Conservation (phyloP, 1,284 basidiomycete species). For the Xerocomus amazonicus region DNA sequence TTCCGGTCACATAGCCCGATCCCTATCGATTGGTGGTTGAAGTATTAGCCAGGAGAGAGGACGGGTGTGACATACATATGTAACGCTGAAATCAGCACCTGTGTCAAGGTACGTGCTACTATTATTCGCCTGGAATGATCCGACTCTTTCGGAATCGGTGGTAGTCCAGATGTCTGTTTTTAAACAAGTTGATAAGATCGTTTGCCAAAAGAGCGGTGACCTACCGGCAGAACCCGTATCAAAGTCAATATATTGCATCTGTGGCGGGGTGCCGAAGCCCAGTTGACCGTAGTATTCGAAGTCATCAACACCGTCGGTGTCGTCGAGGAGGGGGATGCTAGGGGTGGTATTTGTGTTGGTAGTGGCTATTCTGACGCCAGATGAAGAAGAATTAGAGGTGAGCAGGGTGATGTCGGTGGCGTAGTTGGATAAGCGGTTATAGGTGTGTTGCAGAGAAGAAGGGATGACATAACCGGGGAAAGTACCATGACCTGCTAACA, state of each 20-base stretch:
- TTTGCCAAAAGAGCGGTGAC: background rate
- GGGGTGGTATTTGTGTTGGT: background rate
- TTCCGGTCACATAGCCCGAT: constrained; percentile 46
- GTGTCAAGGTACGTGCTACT: constrained; percentile 42
- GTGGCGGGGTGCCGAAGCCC: constrained; percentile 45
- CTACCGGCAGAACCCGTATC: constrained; percentile 55
- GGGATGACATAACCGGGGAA: constrained; percentile 13
- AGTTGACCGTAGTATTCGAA: constrained; percentile 51
- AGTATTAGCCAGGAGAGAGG: constrained; percentile 13
- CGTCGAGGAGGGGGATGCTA: constrained; percentile 17
- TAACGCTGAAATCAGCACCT: constrained; percentile 41
- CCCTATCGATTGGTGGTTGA: constrained; percentile 37
- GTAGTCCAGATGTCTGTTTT: constrained; percentile 49
- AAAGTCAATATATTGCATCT: constrained; percentile 46
- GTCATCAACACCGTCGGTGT: constrained; percentile 34
- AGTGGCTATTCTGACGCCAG: background rate
- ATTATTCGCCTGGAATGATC: constrained; percentile 35
- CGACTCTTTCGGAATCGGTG: constrained; percentile 35
- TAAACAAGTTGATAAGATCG: background rate
- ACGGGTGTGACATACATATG: constrained; percentile 48
- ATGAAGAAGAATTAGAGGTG: background rate
- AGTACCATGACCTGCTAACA: constrained; percentile 11
- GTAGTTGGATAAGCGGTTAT: constrained; percentile 20
- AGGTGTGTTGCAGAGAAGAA: constrained; percentile 13
- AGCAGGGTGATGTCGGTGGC: constrained; percentile 8